These are phyloP conservation scores for Dicorynia guianensis DNA, from an alignment of 306 rosid genomes.

Conservation along the genomic window DNA sequence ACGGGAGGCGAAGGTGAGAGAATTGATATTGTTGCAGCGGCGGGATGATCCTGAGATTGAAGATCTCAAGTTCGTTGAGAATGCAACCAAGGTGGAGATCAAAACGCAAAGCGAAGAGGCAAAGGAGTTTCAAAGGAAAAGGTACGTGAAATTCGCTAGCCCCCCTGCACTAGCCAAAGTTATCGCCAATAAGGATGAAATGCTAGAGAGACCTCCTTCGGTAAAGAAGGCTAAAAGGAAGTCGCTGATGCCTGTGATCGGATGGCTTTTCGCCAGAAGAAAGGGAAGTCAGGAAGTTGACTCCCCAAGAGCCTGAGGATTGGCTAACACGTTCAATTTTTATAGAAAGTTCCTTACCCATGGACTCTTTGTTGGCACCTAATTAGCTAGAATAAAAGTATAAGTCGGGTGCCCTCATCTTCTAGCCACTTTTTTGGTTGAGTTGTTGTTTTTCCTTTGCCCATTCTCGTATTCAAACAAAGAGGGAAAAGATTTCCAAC, in stretches of 20 bases:
- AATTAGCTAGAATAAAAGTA: not conserved
- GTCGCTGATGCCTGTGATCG: conserved; percentile 59
- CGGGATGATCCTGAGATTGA: conserved; percentile 60
- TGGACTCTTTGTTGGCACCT: not conserved
- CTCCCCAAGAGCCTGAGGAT: conserved; percentile 45
- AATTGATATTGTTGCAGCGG: conserved; percentile 41
- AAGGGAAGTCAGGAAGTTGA: conserved; percentile 47
- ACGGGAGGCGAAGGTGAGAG: conserved; percentile 60
- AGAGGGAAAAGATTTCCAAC: conserved; percentile 31
- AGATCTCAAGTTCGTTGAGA: conserved; percentile 70
- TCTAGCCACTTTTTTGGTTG: conserved; percentile 13
- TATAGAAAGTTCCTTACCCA: conserved; percentile 11
- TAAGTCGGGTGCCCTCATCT: conserved; percentile 15
- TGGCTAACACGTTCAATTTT: conserved; percentile 27
- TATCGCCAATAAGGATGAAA: conserved; percentile 52
- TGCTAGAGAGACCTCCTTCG: conserved; percentile 48
- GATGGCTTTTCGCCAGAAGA: conserved; percentile 74
- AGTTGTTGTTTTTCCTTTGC: not conserved
- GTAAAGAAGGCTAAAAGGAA: conserved; percentile 64
- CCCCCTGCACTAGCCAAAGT: conserved; percentile 68
- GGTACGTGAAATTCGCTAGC: conserved; percentile 84
- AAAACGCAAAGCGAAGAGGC: conserved; percentile 43
- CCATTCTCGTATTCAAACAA: not conserved
- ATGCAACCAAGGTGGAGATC: conserved; percentile 44
- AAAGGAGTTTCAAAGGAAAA: conserved; percentile 49